phyloP scores from a whole-genome alignment of 139 green algal species.

The Chlamydomonas schloesseri region DNA sequence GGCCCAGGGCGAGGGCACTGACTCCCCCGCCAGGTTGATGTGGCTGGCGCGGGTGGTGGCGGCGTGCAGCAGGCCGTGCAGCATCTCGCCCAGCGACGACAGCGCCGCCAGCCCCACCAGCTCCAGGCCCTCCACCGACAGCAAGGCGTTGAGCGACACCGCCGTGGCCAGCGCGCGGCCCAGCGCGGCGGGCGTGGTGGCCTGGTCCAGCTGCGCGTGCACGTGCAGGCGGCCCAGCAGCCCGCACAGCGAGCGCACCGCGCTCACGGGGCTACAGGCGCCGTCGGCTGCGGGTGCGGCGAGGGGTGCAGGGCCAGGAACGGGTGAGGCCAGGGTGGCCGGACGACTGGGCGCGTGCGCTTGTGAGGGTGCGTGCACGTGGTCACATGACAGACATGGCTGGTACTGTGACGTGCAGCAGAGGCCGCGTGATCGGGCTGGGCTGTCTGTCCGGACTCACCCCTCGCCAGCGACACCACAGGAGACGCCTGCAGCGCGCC shows the following conservation, averaged over 20 bases:
- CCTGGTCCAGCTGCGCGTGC: constrained; percentile 6
- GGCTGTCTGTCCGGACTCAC: no score
- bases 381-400: no score
- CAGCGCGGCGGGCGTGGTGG: background rate
- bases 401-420: no score
- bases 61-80: constrained; percentile 38
- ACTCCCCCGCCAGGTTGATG: constrained; percentile 23
- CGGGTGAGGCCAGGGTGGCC: no score
- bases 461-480: constrained; percentile 35
- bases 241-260: constrained; percentile 13
- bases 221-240: constrained; percentile 34
- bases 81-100: constrained; percentile 40
- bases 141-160: constrained; percentile 41
- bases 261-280: constrained; percentile 2
- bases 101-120: constrained; percentile 41
- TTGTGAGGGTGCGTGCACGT: no score
- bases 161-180: background rate
- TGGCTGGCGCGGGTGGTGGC: constrained; percentile 4
- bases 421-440: no score
- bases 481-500: constrained; percentile 55
- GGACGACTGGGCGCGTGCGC: no score
- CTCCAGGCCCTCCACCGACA: constrained; percentile 48
- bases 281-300: constrained; percentile 12
- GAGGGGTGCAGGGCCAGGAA: no score
- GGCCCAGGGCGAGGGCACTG: constrained; percentile 33